phyloP scores from a whole-genome alignment of 2,329 filamentous ascomycete genomes.

The Acrocalymma vagum region DNA sequence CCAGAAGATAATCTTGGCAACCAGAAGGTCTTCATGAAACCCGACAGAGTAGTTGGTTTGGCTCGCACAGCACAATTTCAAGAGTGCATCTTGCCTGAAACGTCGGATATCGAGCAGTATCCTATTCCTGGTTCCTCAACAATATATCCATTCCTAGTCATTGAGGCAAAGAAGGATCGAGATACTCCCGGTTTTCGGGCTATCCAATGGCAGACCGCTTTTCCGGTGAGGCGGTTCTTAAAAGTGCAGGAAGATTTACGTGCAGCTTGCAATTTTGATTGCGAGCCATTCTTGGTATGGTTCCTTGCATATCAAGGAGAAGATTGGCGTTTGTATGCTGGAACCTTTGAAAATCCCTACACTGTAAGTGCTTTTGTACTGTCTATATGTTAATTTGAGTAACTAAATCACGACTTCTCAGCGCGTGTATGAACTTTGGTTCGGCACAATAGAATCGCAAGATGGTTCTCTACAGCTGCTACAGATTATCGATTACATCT shows the following conservation, averaged over 20 bases:
- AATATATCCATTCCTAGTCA: conserved; percentile 24
- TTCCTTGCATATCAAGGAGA: conserved; percentile 28
- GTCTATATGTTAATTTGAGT: not conserved
- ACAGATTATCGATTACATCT: conserved; percentile 25
- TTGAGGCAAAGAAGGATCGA: conserved; percentile 25
- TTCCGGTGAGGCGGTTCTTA: conserved; percentile 20
- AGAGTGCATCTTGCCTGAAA: no score
- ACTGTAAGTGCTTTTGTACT: conserved; percentile 9
- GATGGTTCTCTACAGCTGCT: conserved; percentile 26
- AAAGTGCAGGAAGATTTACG: conserved; percentile 16
- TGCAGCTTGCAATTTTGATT: no score
- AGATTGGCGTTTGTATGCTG: conserved; percentile 23
- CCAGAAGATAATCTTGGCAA: conserved; percentile 5
- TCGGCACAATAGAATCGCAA: conserved; percentile 22
- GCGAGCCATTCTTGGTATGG: conserved; percentile 25
- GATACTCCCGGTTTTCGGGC: conserved; percentile 16
- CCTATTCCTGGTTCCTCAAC: no score
- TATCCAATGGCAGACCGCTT: conserved; percentile 22
- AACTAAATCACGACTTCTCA: conserved; percentile 1
- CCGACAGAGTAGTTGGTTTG: conserved; percentile 21
- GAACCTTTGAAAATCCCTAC: conserved; percentile 6
- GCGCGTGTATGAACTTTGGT: conserved; percentile 28
- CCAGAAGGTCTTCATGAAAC: conserved; percentile 16
- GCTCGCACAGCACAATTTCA: no score
- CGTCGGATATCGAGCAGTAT: no score